Percentiles rank a stretch among this genome's conserved stretches.
phyloP scores from a whole-genome alignment of 352 stramenopile genomes.

The Halophytophthora batemanensis region DNA sequence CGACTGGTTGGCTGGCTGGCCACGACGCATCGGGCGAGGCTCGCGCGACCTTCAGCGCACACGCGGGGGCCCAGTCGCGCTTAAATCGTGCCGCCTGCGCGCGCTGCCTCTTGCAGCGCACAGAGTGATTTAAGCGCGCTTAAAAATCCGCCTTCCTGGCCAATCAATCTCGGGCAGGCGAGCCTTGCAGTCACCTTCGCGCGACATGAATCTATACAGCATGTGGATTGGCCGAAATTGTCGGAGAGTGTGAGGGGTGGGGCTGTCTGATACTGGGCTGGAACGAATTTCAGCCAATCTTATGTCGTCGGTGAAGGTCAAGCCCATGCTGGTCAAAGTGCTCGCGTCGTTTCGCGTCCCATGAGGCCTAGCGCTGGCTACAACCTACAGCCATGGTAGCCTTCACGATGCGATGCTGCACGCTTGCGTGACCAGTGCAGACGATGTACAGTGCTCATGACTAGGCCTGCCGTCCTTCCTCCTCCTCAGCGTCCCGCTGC shows the following conservation, averaged over 20 bases:
- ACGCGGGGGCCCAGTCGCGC: not conserved
- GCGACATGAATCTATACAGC: too few species aligned
- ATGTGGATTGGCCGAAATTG: too few species aligned
- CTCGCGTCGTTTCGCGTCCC: too few species aligned
- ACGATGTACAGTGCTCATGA: not conserved
- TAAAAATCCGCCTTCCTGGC: constrained; percentile 19
- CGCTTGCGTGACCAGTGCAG: not conserved
- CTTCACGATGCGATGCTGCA: not conserved
- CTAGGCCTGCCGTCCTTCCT: constrained; percentile 4
- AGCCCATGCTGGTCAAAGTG: too few species aligned
- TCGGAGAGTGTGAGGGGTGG: too few species aligned
- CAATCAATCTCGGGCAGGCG: constrained; percentile 13
- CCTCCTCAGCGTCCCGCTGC: constrained; percentile 28
- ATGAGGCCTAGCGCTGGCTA: too few species aligned
- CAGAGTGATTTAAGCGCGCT: constrained; percentile 19
- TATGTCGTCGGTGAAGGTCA: too few species aligned
- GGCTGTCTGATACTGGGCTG: too few species aligned
- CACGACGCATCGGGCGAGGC: constrained; percentile 14
- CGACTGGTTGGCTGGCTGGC: constrained; percentile 47
- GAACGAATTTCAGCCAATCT: too few species aligned
- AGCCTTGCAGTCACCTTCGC: too few species aligned
- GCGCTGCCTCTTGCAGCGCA: not conserved
- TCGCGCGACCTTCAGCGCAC: constrained; percentile 29
- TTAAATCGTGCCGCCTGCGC: constrained; percentile 3
- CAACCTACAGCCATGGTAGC: too few species aligned